Base-by-base conservation (phyloP, 495 filamentous ascomycete species). In the Aspergillus funiculosus region DNA sequence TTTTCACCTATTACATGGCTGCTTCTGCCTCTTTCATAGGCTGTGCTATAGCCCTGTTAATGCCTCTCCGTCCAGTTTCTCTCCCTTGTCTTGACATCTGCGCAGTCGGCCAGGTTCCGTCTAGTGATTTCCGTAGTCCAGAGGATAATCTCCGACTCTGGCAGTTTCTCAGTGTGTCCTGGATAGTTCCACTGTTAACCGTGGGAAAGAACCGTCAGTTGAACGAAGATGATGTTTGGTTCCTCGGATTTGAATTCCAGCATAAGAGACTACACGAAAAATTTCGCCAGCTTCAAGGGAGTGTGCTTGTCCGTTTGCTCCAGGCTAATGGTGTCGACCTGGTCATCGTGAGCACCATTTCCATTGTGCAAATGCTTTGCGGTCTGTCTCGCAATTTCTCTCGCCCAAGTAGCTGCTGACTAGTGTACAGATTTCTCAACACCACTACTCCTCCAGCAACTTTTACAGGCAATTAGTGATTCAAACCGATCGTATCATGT, bases 121-220 rank as follows among this genome's bases (percentile, higher is more conserved):
- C 74, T 2, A 74, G 65, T 8, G 55, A 76, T 2, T 71, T 80
- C 13, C 79, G 86, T 22, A 91, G 83, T 37, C 87, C 87, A n/a
- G 87, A 94, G 58, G 87, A 94, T 54, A 77, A 84, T 48, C 58
- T 92, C 28, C 82, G 72, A 15, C 69, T 87, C 1, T 90, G 84
- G 82, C 85, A 91, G 55, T 94, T 81, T 56, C 80, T 88, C 66
- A 81, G 79, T 2, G 83, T 94, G 4, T 87, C 85, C 0, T 94
- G 87, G 87, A 81, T 94, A 78, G 68, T 69, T 3, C 82, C 86
- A 0, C 62, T 94, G 20, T 87, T 90, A 30, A 63, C 71, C 1
- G 46, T 76, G 14, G 86, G 83, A 4, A 74, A 69, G 27, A 69
- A 69, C 22, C 66, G 77, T 42, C 78, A 84, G 57, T 58, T 94